Evolutionary conservation across 306 rosid species (phyloP), one percentile per base, ranked within the genome.

Genomic region (Lathyrus sativus): DNA sequence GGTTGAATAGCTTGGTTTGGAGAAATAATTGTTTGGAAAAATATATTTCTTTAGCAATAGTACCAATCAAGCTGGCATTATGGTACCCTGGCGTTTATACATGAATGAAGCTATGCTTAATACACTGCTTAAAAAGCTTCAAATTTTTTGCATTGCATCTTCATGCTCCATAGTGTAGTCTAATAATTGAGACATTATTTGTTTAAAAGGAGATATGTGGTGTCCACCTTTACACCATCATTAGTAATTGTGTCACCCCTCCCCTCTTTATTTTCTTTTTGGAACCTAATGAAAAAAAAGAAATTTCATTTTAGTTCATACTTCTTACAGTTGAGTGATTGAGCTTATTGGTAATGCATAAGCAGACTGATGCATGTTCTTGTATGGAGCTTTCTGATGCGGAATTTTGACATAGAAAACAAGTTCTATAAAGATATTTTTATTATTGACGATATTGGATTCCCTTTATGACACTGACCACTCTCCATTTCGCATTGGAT

Each of bases 401-500:
- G 49, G 33, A 15, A 9, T 56, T 55, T 64, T 35, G 28, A 64
- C 66, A 48, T 39, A 11, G 68, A 46, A 54, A 39, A 49, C 49
- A 22, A 71, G 35, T 13, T n/a, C 44, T 57, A 19, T 78, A 31
- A 11, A 29, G 8, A 11, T 26, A 39, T 57, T 50, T 45, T 3
- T 41, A 6, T 11, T 37, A n/a, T 73, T 44, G 58, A 28, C 22
- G 33, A 60, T 54, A 62, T 66, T 11, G 17, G 11, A 71, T 54
- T 5, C 51, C 48, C 12, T 22, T 55, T 39, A 56, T 60, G 63
- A 45, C 56, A 22, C 11, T 22, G 14, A n/a, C 44, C 17, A 6
- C 49, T 43, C 45, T 17, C 2, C n/a, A 44, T 67, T 62, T 64
- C 55, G 74, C 14, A 11, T 56, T 73, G 48, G 65, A 18, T n/a